Evolutionary conservation across 495 filamentous ascomycete genomes (phyloP), one percentile per base, ranked within the genome.

Genomic region (Bacidia rubella): DNA sequence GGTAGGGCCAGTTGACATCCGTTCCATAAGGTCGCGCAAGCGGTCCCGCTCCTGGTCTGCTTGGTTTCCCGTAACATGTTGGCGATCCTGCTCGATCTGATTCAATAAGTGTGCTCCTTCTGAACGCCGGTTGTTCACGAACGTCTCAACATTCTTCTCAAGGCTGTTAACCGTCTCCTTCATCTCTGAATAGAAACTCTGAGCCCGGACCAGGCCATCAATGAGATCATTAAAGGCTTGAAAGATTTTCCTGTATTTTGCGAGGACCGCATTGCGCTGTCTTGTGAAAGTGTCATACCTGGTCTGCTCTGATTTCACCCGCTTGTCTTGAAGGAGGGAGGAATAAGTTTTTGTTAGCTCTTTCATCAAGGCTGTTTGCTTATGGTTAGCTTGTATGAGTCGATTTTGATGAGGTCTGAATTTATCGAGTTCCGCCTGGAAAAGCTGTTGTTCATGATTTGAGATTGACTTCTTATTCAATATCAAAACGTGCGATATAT

Each of bases 401-500:
- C 93, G 78, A 56, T 79, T 94, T 63, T 97, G 93, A 63, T 96
- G 86, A 12, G 88, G 89, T 43, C 87, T 76, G 68, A 94, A 98
- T 65, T 98, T 98, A 65, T 96, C 93, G 10, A 98, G 76, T 66
- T 98, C 90, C 3, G 84, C 79, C 57, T 94, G 84, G 66, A 98
- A 98, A 11, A 97, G 77, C 60, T 90, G 85, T 25, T 72, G 83
- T 63, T 97, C 92, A 61, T 87, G 88, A 62, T 83, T 87, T 27
- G 86, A 73, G 56, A 96, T 87, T 1, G 87, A 81, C 62, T 96
- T 96, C 62, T 96, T 95, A 73, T 98, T 98, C 35, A 98, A 73
- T 45, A 98, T 97, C 57, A 97, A 69, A 22, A 97, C 88, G 61
- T 93, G 90, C 11, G 90, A 95, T 56, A 97, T 97, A 61, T 98